Base-by-base conservation (phyloP, 306 rosid genomes). In the Lupinus albus region DNA sequence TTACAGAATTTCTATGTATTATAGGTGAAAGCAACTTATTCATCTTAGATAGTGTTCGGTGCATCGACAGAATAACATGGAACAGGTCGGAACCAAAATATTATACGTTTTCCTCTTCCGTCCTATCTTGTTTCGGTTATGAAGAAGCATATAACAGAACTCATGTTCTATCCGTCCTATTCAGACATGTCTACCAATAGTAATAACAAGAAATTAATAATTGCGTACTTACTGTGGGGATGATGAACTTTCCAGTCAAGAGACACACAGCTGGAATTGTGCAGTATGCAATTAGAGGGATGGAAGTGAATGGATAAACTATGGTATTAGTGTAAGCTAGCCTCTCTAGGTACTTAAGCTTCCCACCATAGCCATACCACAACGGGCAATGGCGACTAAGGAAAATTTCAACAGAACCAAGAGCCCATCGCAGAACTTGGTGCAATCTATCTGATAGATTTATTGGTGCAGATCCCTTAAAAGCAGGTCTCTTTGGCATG, bases 321-420 rank as follows among this genome's bases (percentile, higher is more conserved):
- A 78, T 81, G 64, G 85, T 78, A 39, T 81, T 81, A 7, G 78
- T 75, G 71, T 82, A 78, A 39, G 83, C 86, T 55, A 78, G 6
- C 50, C 86, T 74, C 62, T 82, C 76, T 9, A 82, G 61, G 68
- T 72, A 82, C 74, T 82, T 82, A 6, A 82, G 59, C 25, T 82
- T 75, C 62, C 86, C 86, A 30, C 80, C 83, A 12, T 78, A 78
- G 61, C 78, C 86, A 82, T 82, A 82, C 86, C 86, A 82, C 48
- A 82, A 69, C 3, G 86, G 86, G 53, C 86, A 82, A 67, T 78
- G 86, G 39, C 83, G 80, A 71, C 86, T 78, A 8, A 82, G 80
- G 70, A 63, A 82, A 45, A 82, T 82, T 67, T 82, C 86, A 41
- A 78, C 70, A 60, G 86, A 82, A 70, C 86, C 86, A 48, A 81